Percentiles rank a stretch among this genome's conserved stretches.
Evolutionary conservation across 1,284 basidiomycete genomes (phyloP).

Genomic region (Puccinia coronata): DNA sequence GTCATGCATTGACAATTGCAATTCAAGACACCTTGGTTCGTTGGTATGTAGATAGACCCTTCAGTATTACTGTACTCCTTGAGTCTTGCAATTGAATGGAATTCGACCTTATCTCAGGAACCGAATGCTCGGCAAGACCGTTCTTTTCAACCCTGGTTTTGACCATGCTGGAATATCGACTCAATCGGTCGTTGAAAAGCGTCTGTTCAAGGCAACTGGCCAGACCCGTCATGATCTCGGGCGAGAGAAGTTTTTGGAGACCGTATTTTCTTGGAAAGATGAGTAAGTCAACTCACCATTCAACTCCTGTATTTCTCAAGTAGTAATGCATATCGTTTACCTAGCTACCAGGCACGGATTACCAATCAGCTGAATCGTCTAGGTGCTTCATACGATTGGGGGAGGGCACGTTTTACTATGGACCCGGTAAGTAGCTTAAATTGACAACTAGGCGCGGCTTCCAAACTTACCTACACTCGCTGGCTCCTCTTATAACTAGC

Average conservation of each 20-base stretch:
- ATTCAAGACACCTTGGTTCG: slow-evolving; percentile 87
- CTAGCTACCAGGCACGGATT: slow-evolving; percentile 83
- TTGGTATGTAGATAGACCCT: slow-evolving; percentile 66
- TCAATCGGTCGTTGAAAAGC: slow-evolving; percentile 95
- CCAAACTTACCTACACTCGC: slow-evolving; percentile 23
- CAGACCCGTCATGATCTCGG: slow-evolving; percentile 90
- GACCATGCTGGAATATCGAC: slow-evolving; percentile 99
- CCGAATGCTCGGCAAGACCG: slow-evolving; percentile 91
- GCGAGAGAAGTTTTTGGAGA: slow-evolving; percentile 85
- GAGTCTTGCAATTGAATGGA: neutral
- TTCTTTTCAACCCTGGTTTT: slow-evolving; percentile 88
- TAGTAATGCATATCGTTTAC: neutral
- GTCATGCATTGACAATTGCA: slow-evolving; percentile 88
- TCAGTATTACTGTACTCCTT: neutral
- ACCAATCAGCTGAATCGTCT: slow-evolving; percentile 84
- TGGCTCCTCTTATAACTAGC: slow-evolving; percentile 60
- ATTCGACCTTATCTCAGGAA: slow-evolving; percentile 66
- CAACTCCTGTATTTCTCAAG: neutral
- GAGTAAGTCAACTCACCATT: slow-evolving; percentile 65
- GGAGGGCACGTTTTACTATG: slow-evolving; percentile 94
- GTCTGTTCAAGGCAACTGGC: slow-evolving; percentile 79
- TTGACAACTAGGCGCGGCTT: slow-evolving; percentile 12
- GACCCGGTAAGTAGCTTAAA: slow-evolving; percentile 66
- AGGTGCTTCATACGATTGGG: slow-evolving; percentile 93
- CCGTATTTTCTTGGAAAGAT: slow-evolving; percentile 95